Conservation (phyloP, 495 filamentous ascomycete genomes). For the Lophium mytilinum region DNA sequence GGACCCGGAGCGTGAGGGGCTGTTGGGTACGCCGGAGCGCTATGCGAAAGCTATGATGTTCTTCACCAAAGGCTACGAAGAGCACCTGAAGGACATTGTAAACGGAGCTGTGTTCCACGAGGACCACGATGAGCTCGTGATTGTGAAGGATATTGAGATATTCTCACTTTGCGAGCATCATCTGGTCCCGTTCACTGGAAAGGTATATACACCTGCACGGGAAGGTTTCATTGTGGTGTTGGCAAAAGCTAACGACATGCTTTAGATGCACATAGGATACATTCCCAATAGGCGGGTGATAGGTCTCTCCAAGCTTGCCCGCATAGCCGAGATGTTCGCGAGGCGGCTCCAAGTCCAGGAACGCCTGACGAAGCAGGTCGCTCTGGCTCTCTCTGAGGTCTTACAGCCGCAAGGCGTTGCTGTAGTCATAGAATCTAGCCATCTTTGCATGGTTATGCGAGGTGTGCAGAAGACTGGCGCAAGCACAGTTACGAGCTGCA, state of each 20-base stretch:
- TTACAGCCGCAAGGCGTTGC: slow-evolving; percentile 90
- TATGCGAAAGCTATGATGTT: slow-evolving; percentile 97
- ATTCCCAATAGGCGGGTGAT: slow-evolving; percentile 82
- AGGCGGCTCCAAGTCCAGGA: slow-evolving; percentile 92
- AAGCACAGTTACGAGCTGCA: slow-evolving; percentile 89
- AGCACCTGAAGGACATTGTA: slow-evolving; percentile 88
- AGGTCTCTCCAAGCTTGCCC: slow-evolving; percentile 88
- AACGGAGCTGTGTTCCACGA: slow-evolving; percentile 96
- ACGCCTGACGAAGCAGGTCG: slow-evolving; percentile 90
- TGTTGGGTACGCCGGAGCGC: slow-evolving; percentile 76
- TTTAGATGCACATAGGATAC: slow-evolving; percentile 94
- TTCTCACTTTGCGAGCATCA: slow-evolving; percentile 97
- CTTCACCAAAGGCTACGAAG: slow-evolving; percentile 98
- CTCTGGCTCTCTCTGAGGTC: slow-evolving; percentile 85
- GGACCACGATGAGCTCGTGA: slow-evolving; percentile 92
- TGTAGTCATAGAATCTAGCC: slow-evolving; percentile 93
- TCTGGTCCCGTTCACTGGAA: slow-evolving; percentile 91
- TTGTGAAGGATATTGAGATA: slow-evolving; percentile 95
- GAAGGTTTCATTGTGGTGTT: not conserved
- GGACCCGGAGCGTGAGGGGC: slow-evolving; percentile 84
- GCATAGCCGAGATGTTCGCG: slow-evolving; percentile 95
- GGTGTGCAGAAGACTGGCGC: slow-evolving; percentile 85
- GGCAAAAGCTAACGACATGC: not conserved
- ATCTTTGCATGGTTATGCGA: slow-evolving; percentile 98
- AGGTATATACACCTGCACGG: slow-evolving; percentile 44